Conservation (phyloP, 2,329 filamentous ascomycete species). For the Didymosphaeria variabile region DNA sequence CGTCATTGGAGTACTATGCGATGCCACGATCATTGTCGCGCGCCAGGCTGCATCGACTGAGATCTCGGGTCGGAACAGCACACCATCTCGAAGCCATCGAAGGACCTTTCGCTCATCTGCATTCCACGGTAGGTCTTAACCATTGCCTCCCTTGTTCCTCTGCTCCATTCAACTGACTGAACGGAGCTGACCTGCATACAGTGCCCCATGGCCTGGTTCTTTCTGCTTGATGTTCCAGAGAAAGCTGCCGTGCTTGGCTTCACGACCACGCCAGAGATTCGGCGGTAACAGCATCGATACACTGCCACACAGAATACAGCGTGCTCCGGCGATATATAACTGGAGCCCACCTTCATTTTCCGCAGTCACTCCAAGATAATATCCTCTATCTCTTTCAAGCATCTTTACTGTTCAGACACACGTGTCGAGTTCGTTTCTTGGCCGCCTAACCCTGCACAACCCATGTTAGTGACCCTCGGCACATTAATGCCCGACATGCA, state of each 20-base stretch:
- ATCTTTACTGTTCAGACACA: neutral
- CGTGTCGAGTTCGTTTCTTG: neutral
- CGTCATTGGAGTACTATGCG: neutral
- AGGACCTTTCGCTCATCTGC: neutral
- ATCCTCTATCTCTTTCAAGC: neutral
- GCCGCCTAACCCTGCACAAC: neutral
- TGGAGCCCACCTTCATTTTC: neutral
- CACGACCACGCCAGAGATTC: neutral
- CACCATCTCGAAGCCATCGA: neutral
- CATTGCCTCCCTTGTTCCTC: too few species aligned
- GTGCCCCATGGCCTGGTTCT: neutral
- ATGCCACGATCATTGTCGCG: neutral
- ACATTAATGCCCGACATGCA: neutral
- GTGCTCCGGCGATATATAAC: neutral
- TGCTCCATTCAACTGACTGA: neutral
- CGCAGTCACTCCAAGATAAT: neutral
- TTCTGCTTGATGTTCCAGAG: neutral
- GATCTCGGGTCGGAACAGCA: neutral
- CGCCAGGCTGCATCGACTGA: conserved; percentile 5
- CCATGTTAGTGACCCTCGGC: neutral
- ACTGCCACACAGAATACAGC: neutral
- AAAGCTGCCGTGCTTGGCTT: neutral
- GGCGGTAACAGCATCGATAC: neutral
- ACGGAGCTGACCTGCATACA: neutral
- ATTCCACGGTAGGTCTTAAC: neutral